A percentile compares a stretch with the other conserved stretches of the same genome.
phyloP scores from a whole-genome alignment of 2,329 filamentous ascomycete species.

The Penicillium vulpinum region DNA sequence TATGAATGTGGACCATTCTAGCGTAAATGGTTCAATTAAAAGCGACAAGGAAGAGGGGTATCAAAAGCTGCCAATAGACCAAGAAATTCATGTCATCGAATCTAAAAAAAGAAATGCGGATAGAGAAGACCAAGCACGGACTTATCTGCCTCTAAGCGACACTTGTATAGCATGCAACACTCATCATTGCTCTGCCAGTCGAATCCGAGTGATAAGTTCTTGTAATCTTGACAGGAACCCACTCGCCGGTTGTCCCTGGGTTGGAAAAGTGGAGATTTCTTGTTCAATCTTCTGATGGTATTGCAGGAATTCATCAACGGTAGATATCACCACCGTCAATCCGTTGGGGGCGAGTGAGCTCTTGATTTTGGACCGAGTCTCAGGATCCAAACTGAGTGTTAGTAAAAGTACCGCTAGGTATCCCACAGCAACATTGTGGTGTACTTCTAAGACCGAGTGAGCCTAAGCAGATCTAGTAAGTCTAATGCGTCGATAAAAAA shows the following conservation, averaged over 20 bases:
- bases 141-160: background rate
- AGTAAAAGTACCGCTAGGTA: slow-evolving; percentile 84
- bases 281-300: slow-evolving; percentile 62
- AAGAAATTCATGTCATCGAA: background rate
- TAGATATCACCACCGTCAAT: slow-evolving; percentile 54
- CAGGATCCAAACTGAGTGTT: slow-evolving; percentile 66
- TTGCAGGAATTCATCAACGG: slow-evolving; percentile 62
- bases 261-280: slow-evolving; percentile 41
- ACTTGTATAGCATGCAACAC: background rate
- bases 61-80: slow-evolving; percentile 7
- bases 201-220: slow-evolving; percentile 52
- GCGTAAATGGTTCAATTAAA: background rate
- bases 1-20: background rate
- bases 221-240: slow-evolving; percentile 58
- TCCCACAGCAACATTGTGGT: slow-evolving; percentile 78
- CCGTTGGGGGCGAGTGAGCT: slow-evolving; percentile 48
- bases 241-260: slow-evolving; percentile 48
- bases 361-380: slow-evolving; percentile 47
- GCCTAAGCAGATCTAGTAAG: slow-evolving; percentile 41
- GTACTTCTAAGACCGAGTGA: slow-evolving; percentile 64
- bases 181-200: slow-evolving; percentile 18
- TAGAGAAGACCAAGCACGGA: background rate
- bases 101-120: background rate
- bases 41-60: background rate
- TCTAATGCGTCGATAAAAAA: background rate